Evolutionary conservation across 2,329 filamentous ascomycete genomes (phyloP).

Genomic region (Sporothrix curviconia): DNA sequence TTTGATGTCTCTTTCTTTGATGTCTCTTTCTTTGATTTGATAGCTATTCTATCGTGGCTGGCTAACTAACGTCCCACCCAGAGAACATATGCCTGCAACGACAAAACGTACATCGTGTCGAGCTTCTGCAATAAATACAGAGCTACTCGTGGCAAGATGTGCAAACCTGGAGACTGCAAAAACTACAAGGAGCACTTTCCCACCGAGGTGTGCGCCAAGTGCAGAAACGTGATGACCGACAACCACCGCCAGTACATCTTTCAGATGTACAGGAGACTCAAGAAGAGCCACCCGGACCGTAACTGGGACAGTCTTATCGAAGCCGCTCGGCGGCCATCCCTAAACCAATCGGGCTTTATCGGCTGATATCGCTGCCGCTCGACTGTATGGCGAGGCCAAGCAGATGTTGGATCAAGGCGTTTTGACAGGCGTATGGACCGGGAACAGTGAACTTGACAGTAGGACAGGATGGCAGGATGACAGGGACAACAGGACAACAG

Average conservation of each 20-base stretch:
- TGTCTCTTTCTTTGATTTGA: background rate
- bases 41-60: too few relatives aligned
- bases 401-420: too few relatives aligned
- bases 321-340: background rate
- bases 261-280: background rate
- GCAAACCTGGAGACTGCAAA: background rate
- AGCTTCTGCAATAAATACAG: constrained; percentile 5
- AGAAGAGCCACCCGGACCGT: constrained; percentile 5
- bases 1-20: background rate
- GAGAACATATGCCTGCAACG: background rate
- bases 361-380: background rate
- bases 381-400: too few relatives aligned
- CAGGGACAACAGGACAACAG: too few relatives aligned
- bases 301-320: constrained; percentile 8
- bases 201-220: background rate
- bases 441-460: too few relatives aligned
- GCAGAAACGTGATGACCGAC: background rate
- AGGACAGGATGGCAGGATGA: too few relatives aligned
- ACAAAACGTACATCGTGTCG: background rate
- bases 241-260: background rate
- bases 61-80: background rate
- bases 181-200: background rate
- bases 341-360: background rate
- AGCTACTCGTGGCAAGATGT: background rate
- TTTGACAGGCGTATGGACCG: too few relatives aligned